Evolutionary conservation across 2,329 filamentous ascomycete genomes (phyloP).

Genomic region (Apiospora marii): DNA sequence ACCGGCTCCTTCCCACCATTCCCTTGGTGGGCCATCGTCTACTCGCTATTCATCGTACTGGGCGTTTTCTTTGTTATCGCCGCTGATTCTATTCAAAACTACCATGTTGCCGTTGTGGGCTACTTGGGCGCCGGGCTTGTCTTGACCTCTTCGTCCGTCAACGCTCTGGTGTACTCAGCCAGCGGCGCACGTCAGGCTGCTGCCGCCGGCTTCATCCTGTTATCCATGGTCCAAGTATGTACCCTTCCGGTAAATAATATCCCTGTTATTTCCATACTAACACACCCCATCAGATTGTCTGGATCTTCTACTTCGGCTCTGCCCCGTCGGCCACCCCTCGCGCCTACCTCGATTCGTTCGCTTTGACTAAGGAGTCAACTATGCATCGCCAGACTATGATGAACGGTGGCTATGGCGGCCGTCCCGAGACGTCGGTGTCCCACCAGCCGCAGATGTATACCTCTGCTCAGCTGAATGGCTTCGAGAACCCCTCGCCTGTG

Average conservation of each 20-base stretch:
- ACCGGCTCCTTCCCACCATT: conserved; percentile 75
- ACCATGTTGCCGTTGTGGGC: conserved; percentile 89
- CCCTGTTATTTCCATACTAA: neutral
- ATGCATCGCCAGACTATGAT: conserved; percentile 70
- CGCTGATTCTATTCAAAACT: conserved; percentile 84
- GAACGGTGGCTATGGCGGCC: conserved; percentile 63
- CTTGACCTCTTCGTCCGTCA: conserved; percentile 85
- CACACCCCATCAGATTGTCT: conserved; percentile 73
- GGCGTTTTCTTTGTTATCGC: conserved; percentile 85
- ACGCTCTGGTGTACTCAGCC: conserved; percentile 81
- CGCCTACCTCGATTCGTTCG: conserved; percentile 94
- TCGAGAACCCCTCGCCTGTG: conserved; percentile 93
- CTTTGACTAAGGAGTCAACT: conserved; percentile 84
- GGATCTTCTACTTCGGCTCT: conserved; percentile 99
- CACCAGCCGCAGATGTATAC: conserved; percentile 96
- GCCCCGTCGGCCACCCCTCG: conserved; percentile 86
- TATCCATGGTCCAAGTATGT: conserved; percentile 91
- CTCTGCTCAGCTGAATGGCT: conserved; percentile 90
- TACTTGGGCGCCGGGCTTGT: conserved; percentile 86
- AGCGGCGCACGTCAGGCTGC: conserved; percentile 82
- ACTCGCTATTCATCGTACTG: conserved; percentile 82
- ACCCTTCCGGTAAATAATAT: conserved; percentile 30
- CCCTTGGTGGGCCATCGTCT: conserved; percentile 90
- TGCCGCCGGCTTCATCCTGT: conserved; percentile 89
- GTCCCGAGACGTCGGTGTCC: conserved; percentile 85